These are phyloP conservation scores for Rhizopogon vesiculosus DNA, from an alignment of 768 basidiomycete species.

Conservation along the genomic window DNA sequence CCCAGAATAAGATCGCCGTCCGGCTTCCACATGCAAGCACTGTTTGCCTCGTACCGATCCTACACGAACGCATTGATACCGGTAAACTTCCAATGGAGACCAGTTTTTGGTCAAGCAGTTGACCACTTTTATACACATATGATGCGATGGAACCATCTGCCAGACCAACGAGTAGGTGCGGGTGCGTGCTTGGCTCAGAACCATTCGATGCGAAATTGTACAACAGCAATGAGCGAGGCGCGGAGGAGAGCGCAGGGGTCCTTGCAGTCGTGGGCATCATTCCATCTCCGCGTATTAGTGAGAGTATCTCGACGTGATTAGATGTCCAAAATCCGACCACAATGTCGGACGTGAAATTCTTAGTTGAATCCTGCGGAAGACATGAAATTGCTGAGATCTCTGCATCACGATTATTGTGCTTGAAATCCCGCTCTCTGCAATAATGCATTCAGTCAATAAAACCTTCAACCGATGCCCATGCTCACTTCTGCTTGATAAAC, in stretches of 20 bases:
- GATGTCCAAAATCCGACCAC: constrained; percentile 77
- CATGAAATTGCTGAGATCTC: constrained; percentile 76
- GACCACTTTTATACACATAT: constrained; percentile 40
- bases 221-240: constrained; percentile 42
- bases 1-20: constrained; percentile 65
- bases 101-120: constrained; percentile 46
- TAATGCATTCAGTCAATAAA: not conserved
- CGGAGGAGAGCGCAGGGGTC: constrained; percentile 32
- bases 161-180: constrained; percentile 67
- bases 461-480: not conserved
- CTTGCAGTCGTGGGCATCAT: constrained; percentile 19
- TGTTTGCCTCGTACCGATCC: constrained; percentile 45
- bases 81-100: constrained; percentile 65
- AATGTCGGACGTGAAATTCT: constrained; percentile 43
- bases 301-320: constrained; percentile 56
- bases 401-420: constrained; percentile 14
- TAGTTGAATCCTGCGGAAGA: constrained; percentile 43
- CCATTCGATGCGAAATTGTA: constrained; percentile 54
- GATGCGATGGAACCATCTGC: constrained; percentile 69
- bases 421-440: constrained; percentile 15
- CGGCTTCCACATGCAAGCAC: constrained; percentile 73
- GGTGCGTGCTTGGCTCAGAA: constrained; percentile 35
- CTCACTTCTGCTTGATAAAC: constrained; percentile 22
- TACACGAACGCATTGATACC: constrained; percentile 52
- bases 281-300: constrained; percentile 16